phyloP scores from a whole-genome alignment of 2,329 filamentous ascomycete species.

The Graphilbum sp. region DNA sequence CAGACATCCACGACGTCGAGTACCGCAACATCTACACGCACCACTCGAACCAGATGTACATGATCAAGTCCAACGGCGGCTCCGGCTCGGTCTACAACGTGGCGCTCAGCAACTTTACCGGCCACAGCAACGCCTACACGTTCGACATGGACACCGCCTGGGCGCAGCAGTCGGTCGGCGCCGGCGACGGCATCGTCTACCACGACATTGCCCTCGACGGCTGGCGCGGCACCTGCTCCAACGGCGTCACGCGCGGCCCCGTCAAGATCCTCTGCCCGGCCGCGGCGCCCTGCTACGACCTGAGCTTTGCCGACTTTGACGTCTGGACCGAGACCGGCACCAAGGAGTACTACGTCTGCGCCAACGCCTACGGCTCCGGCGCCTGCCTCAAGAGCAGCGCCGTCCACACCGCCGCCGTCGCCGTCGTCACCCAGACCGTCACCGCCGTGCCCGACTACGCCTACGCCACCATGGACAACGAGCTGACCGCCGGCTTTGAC shows the following conservation, averaged over 20 bases:
- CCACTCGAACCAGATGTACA: conserved; percentile 19
- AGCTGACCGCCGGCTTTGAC: conserved; percentile 6
- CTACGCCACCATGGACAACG: conserved; percentile 7
- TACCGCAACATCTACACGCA: background rate
- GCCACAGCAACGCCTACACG: conserved; percentile 41
- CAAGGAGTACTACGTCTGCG: conserved; percentile 8
- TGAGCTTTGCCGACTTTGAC: conserved; percentile 9
- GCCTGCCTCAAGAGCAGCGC: conserved; percentile 7
- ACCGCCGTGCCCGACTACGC: background rate
- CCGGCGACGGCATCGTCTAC: conserved; percentile 34
- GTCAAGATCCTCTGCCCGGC: conserved; percentile 24
- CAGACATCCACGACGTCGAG: conserved; percentile 1
- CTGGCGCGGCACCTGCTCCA: conserved; percentile 36
- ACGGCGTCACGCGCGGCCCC: conserved; percentile 33
- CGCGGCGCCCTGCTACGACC: conserved; percentile 7
- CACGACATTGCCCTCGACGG: conserved; percentile 34
- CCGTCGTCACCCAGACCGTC: conserved; percentile 3
- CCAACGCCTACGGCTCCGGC: conserved; percentile 10
- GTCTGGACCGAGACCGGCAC: conserved; percentile 11
- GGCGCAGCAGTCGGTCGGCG: conserved; percentile 12
- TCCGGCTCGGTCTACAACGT: conserved; percentile 32
- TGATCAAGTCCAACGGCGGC: conserved; percentile 46
- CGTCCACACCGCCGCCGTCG: conserved; percentile 1
- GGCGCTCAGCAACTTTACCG: conserved; percentile 40
- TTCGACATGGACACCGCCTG: conserved; percentile 39